Percentiles rank a stretch among this genome's conserved stretches.
phyloP scores from a whole-genome alignment of 2,329 filamentous ascomycete species.

The Ophiostoma tasmaniense region DNA sequence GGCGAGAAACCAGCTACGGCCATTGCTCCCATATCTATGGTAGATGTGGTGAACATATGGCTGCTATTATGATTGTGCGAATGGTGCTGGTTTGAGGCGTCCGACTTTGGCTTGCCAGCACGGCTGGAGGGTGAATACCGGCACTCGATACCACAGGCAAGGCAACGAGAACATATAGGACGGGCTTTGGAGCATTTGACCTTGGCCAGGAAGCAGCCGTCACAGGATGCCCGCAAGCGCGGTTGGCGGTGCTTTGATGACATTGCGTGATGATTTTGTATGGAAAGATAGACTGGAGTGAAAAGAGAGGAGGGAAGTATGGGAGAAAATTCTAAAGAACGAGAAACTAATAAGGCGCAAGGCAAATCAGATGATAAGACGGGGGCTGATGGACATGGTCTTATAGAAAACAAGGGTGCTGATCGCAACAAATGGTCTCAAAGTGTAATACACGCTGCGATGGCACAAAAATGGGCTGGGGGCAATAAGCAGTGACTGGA shows the following conservation, averaged over 20 bases:
- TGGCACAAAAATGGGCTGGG: neutral
- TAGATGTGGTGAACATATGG: conserved; percentile 5
- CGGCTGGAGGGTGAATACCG: conserved; percentile 45
- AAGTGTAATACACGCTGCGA: too few relatives aligned
- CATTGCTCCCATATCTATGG: conserved; percentile 11
- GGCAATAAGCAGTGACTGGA: neutral
- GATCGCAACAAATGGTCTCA: too few relatives aligned
- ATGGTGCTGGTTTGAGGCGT: conserved; percentile 25
- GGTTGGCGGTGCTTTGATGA: conserved; percentile 25
- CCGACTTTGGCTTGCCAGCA: conserved; percentile 41
- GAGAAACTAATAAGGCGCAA: neutral
- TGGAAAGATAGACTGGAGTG: conserved; percentile 6
- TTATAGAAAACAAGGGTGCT: conserved; percentile 7
- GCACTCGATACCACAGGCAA: conserved; percentile 41
- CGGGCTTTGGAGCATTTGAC: conserved; percentile 47
- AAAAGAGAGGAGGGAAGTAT: neutral
- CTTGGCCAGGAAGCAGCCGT: conserved; percentile 47
- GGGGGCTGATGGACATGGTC: conserved; percentile 4
- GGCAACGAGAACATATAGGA: conserved; percentile 46
- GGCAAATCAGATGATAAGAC: neutral
- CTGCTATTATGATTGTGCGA: neutral
- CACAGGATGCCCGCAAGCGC: conserved; percentile 36
- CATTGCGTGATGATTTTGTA: conserved; percentile 18
- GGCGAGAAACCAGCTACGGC: conserved; percentile 20
- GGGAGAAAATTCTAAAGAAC: neutral